Base-by-base conservation (phyloP, 176 grass and related monocot species). In the Canna indica region DNA sequence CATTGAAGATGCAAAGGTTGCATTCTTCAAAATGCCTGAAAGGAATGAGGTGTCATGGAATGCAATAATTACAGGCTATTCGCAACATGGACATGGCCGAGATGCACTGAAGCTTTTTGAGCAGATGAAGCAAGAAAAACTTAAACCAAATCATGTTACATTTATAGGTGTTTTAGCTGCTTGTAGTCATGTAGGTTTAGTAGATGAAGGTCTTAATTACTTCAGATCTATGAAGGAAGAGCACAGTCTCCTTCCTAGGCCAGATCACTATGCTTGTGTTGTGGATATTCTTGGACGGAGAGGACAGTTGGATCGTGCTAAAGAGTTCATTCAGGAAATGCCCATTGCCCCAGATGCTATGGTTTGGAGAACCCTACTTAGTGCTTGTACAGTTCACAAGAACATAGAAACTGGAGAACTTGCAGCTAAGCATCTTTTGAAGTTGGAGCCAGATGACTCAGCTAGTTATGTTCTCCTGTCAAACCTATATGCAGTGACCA, bases 111-210 rank as follows among this genome's bases (percentile, higher is more conserved):
- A 74, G 44, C 74, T 87, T 35, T 91, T 91, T 84, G 65, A 77
- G 73, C 69, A 84, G 77, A 91, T 87, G 84, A 84, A 84, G 68
- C 27, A 82, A 77, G 72, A 82, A 77, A 78, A 72, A 67, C 22
- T 84, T 36, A 87, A 75, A 75, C 84, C 88, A 77, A 87, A 91
- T 71, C 63, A 82, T 72, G 81, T 87, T 61, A 91, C 84, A 38
- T 91, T 87, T 67, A 84, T 91, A 79, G 88, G 81, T 12, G 76
- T 91, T 36, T 84, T 91, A 77, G 81, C 88, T 80, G 84, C 88
- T 67, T 91, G 88, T 74, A 91, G 84, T 68, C 88, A 91, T 77
- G 72, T 91, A 35, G 88, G 88, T 64, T 74, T 91, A 56, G 88
- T 87, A 61, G 79, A 91, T 52, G 73, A 87, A 72, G 88, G 88